Evolutionary conservation across 1,284 basidiomycete species (phyloP).

Genomic region (Pseudozyma hubeiensis): DNA sequence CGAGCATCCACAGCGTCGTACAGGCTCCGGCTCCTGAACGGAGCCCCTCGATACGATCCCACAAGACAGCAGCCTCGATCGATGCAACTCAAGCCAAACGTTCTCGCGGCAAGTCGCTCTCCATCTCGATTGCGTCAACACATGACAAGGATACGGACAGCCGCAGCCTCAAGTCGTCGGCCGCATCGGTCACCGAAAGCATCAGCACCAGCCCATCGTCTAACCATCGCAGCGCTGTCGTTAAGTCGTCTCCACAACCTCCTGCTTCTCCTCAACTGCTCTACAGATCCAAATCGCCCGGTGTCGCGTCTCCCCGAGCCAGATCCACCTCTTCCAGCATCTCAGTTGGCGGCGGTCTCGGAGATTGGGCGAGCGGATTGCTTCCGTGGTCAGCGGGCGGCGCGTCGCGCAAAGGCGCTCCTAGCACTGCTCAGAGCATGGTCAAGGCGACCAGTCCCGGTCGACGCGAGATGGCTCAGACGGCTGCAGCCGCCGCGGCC

Average conservation of each 20-base stretch:
- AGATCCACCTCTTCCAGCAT: conserved; percentile 37
- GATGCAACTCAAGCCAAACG: conserved; percentile 14
- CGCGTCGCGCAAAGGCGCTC: conserved; percentile 40
- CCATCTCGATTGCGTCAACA: conserved; percentile 32
- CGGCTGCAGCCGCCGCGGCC: conserved; percentile 12
- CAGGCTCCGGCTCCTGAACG: conserved; percentile 6
- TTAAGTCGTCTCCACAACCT: conserved; percentile 24
- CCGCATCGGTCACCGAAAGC: conserved; percentile 24
- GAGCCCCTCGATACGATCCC: conserved; percentile 35
- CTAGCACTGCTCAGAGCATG: conserved; percentile 46
- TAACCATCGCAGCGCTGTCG: conserved; percentile 7
- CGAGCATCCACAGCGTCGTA: conserved; percentile 23
- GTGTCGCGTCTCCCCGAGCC: conserved; percentile 19
- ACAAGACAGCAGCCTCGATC: conserved; percentile 21
- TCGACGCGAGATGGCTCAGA: conserved; percentile 31
- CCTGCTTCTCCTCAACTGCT: conserved; percentile 31
- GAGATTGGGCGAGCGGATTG: conserved; percentile 55
- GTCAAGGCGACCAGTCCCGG: conserved; percentile 51
- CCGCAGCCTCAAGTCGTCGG: conserved; percentile 35
- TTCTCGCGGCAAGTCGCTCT: conserved; percentile 33
- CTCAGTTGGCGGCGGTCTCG: conserved; percentile 21
- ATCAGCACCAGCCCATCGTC: conserved; percentile 32
- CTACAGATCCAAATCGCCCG: conserved; percentile 20
- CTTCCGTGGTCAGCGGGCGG: conserved; percentile 48
- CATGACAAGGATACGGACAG: conserved; percentile 22